Evolutionary conservation across 257 asterid genomes (phyloP).

Genomic region (Salvia hispanica): DNA sequence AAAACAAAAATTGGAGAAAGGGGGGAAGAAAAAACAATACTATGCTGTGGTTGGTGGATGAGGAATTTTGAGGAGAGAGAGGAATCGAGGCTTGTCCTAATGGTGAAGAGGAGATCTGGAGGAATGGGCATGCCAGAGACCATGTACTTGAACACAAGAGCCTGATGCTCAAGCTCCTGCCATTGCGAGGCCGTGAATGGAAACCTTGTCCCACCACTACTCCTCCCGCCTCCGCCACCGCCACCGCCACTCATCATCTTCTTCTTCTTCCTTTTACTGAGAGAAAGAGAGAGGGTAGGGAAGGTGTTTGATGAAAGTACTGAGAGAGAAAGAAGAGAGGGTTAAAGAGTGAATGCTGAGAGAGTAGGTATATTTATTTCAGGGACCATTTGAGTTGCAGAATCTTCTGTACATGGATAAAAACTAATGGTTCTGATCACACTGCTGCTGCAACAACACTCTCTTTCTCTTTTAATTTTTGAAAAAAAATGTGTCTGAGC

Average conservation of each 20-base stretch:
- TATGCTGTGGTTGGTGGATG: slow-evolving; percentile 62
- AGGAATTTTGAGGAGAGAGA: slow-evolving; percentile 62
- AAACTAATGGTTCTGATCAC: slow-evolving; percentile 63
- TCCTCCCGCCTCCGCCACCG: slow-evolving; percentile 31
- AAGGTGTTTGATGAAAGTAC: no score
- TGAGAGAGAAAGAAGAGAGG: slow-evolving; percentile 16
- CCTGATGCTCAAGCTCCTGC: slow-evolving; percentile 96
- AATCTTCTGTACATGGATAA: slow-evolving; percentile 79
- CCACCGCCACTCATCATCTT: slow-evolving; percentile 47
- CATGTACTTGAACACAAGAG: slow-evolving; percentile 87
- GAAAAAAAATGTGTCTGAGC: no score
- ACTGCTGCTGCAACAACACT: slow-evolving; percentile 17
- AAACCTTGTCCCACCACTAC: slow-evolving; percentile 24
- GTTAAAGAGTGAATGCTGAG: no score
- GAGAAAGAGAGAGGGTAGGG: no score
- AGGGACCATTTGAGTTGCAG: slow-evolving; percentile 89
- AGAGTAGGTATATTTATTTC: slow-evolving; percentile 71
- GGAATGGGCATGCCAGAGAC: slow-evolving; percentile 85
- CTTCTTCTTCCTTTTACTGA: background rate
- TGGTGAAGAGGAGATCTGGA: slow-evolving; percentile 82
- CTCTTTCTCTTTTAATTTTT: slow-evolving; percentile 11
- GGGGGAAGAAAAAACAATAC: slow-evolving; percentile 2
- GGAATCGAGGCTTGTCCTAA: slow-evolving; percentile 66
- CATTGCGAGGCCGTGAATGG: slow-evolving; percentile 88
- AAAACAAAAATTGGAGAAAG: no score